A percentile compares a stretch with the other conserved stretches of the same genome.
Evolutionary conservation across 495 filamentous ascomycete genomes (phyloP).

Genomic region (Parathielavia hyrcaniae): DNA sequence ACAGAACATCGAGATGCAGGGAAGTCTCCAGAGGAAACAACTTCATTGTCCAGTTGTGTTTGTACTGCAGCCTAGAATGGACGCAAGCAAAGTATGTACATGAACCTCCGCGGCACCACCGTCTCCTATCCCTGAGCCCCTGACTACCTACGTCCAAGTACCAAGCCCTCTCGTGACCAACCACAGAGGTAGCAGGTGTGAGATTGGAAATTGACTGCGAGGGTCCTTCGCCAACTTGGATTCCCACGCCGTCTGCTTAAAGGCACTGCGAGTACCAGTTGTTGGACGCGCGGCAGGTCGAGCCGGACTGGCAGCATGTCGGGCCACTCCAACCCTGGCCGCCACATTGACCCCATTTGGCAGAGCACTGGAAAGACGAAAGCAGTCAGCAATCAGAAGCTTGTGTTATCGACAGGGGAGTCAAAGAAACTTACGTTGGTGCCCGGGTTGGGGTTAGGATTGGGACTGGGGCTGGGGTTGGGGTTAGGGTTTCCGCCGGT

Average conservation of each 20-base stretch:
- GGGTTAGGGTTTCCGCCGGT: conserved; percentile 11
- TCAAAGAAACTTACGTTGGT: conserved; percentile 9
- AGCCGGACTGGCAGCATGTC: conserved; percentile 40
- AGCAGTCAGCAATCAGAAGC: neutral
- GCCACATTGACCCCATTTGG: conserved; percentile 46
- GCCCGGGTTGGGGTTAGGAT: no score
- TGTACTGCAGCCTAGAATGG: no score
- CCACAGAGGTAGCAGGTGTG: neutral
- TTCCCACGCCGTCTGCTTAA: conserved; percentile 6
- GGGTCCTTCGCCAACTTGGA: no score
- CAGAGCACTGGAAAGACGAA: conserved; percentile 20
- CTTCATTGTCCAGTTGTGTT: no score
- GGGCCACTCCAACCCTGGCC: conserved; percentile 43
- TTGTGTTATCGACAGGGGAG: neutral
- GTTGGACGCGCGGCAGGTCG: conserved; percentile 41
- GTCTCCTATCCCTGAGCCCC: conserved; percentile 5
- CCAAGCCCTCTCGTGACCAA: neutral
- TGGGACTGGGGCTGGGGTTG: no score
- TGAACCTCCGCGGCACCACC: neutral
- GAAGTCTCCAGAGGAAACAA: no score
- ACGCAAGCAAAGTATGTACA: conserved; percentile 12
- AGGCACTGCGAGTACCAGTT: conserved; percentile 48
- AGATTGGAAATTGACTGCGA: neutral
- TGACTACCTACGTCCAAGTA: no score
- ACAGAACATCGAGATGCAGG: no score